Base-by-base conservation (phyloP, 306 rosid genomes). In the Casuarina glauca region DNA sequence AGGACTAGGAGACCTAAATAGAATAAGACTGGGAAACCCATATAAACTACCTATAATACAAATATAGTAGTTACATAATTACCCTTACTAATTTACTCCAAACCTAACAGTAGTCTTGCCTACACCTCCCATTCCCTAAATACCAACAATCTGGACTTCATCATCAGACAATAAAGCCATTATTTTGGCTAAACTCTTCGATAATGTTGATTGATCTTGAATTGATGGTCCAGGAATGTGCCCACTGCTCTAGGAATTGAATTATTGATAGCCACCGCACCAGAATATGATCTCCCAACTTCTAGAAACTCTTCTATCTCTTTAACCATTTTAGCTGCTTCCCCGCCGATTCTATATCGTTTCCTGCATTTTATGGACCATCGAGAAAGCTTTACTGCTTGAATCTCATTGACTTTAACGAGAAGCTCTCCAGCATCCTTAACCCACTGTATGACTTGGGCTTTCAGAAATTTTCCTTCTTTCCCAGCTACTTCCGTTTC, bases 101-200 rank as follows among this genome's bases (percentile, higher is more conserved):
- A 26, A 26, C 32, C 32, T 26, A 26, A 26, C 32, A 26, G 32
- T 26, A 0, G 74, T 43, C 64, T 73, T 79, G 44, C 70, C 74
- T 2, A 72, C 50, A 32, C 78, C 74, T 19, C 74, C 78, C 43
- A 44, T 54, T 12, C 78, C 82, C 70, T 12, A 79, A 19, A 79
- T 71, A 53, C 69, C 58, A 74, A 73, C 45, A 35, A 51, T 79
- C 15, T 11, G 5, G 49, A 79, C 3, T 2, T 45, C 13, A 35
- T 79, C 6, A 38, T 72, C 77, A 39, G 10, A 44, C 61, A 79
- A 67, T 42, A 53, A 20, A 9, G 10, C 38, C 82, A 73, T 64
- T 6, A 17, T 60, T 26, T 32, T 4, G 3, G 5, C 17, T 32
- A 1, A 60, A 60, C 4, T 35, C 20, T 19, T 19, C 20, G 0